Percentiles rank a stretch among this genome's conserved stretches.
Evolutionary conservation across 495 filamentous ascomycete genomes (phyloP).

Genomic region (Extremus antarcticus): DNA sequence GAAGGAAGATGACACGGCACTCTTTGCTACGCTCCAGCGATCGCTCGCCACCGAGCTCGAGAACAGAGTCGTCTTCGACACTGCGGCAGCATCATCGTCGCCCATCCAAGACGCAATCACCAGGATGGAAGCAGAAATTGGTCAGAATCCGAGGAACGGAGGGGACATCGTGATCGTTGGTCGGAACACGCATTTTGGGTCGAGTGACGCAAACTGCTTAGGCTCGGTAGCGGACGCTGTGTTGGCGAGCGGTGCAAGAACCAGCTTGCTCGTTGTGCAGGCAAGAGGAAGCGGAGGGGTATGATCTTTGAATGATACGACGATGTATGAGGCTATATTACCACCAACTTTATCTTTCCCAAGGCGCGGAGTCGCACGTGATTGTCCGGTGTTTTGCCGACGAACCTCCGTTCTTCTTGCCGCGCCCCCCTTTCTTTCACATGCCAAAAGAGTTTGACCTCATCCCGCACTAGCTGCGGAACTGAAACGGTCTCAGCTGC

Average conservation of each 20-base stretch:
- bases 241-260: constrained; percentile 48
- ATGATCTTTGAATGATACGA: not conserved
- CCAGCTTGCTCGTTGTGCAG: constrained; percentile 71
- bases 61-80: constrained; percentile 50
- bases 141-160: constrained; percentile 51
- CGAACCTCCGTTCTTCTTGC: not conserved
- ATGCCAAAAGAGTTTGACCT: not conserved
- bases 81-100: constrained; percentile 11
- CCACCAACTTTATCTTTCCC: not conserved
- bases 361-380: not conserved
- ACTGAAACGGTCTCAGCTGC: not conserved
- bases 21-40: constrained; percentile 53
- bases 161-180: constrained; percentile 74
- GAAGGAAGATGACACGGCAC: constrained; percentile 41
- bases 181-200: constrained; percentile 31
- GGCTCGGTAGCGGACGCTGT: constrained; percentile 57
- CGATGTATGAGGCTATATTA: not conserved
- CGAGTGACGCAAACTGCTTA: constrained; percentile 47
- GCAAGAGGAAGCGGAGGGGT: constrained; percentile 29
- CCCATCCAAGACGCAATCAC: constrained; percentile 23
- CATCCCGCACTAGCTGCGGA: not conserved
- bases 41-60: constrained; percentile 49
- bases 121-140: constrained; percentile 48
- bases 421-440: not conserved
- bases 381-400: not conserved